Percentiles rank a stretch among this genome's conserved stretches.
Conservation (phyloP, 108 stramenopile genomes). For the Conticribra weissflogii region DNA sequence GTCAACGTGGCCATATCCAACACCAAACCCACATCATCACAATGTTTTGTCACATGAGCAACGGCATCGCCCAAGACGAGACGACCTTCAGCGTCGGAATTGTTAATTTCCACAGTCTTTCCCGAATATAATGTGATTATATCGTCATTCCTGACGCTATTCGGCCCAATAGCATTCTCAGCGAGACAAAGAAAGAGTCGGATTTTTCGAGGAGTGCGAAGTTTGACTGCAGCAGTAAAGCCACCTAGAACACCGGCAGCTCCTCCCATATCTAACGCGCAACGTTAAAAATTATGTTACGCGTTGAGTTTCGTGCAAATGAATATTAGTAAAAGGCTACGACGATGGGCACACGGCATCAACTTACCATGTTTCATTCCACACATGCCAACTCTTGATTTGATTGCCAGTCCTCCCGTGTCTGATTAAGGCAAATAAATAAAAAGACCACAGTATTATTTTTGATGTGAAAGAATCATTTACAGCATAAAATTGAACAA, state of each 20-base stretch:
- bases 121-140: conserved; percentile 81
- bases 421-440: no score
- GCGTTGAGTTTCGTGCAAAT: no score
- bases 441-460: no score
- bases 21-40: conserved; percentile 30
- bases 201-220: conserved; percentile 35
- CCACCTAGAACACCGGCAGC: conserved; percentile 80
- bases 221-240: conserved; percentile 50
- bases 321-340: no score
- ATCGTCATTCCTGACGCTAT: conserved; percentile 83
- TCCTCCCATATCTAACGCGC: conserved; percentile 74
- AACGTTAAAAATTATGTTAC: no score
- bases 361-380: conserved; percentile 90
- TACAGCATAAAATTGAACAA: no score
- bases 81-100: conserved; percentile 90
- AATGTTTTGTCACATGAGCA: conserved; percentile 71
- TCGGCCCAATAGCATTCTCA: conserved; percentile 81
- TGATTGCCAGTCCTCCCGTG: conserved; percentile 78
- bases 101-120: conserved; percentile 91
- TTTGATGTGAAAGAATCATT: no score
- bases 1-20: conserved; percentile 89
- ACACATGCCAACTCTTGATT: conserved; percentile 81
- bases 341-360: no score
- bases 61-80: conserved; percentile 83
- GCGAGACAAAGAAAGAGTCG: conserved; percentile 79